Evolutionary conservation across 257 asterid genomes (phyloP).

Genomic region (Solanum etuberosum): DNA sequence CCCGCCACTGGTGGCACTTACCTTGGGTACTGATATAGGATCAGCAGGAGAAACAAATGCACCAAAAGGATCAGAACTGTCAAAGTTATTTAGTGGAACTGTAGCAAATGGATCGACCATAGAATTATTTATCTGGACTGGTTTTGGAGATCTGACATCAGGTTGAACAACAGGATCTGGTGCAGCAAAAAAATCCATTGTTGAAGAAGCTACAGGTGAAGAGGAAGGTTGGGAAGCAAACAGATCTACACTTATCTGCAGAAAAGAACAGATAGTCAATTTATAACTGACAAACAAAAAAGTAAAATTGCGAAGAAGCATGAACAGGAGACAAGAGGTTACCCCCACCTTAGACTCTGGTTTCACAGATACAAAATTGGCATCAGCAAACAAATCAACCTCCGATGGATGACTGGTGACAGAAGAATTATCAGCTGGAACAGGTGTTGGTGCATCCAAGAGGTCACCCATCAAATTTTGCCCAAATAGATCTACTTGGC

Average conservation of each 20-base stretch:
- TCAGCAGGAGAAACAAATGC: conserved; percentile 38
- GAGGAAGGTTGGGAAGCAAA: conserved; percentile 48
- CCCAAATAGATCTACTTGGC: conserved; percentile 77
- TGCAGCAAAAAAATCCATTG: conserved; percentile 58
- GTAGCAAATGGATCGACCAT: conserved; percentile 67
- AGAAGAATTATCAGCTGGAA: conserved; percentile 28
- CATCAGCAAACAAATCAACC: conserved; percentile 86
- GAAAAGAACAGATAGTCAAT: neutral
- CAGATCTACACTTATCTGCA: conserved; percentile 54
- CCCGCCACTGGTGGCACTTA: conserved; percentile 18
- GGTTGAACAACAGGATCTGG: conserved; percentile 42
- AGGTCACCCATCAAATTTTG: conserved; percentile 60
- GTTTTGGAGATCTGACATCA: conserved; percentile 18
- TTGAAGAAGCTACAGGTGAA: conserved; percentile 14
- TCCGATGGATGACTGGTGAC: conserved; percentile 35
- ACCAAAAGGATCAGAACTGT: conserved; percentile 59
- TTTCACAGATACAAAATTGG: conserved; percentile 69
- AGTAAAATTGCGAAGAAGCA: neutral
- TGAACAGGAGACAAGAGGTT: conserved; percentile 38
- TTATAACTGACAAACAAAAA: neutral
- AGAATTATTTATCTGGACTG: conserved; percentile 22
- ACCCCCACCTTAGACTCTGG: conserved; percentile 26
- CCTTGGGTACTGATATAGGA: conserved; percentile 22
- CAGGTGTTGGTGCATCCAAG: conserved; percentile 51
- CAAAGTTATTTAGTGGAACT: conserved; percentile 63